These are phyloP conservation scores for Tuber aestivum DNA, from an alignment of 495 filamentous ascomycete species.

Conservation along the genomic window DNA sequence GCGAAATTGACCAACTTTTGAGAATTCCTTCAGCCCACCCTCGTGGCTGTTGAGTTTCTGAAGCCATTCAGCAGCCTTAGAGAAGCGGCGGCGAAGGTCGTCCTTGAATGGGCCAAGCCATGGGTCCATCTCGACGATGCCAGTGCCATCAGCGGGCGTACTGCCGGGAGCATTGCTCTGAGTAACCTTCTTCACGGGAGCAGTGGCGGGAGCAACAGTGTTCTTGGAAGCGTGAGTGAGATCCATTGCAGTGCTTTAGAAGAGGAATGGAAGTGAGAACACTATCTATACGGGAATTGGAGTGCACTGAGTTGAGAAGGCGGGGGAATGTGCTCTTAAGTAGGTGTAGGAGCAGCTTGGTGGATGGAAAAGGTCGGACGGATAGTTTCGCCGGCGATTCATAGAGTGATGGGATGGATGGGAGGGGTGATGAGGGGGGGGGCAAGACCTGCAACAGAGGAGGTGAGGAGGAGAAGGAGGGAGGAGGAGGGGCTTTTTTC, in stretches of 20 bases:
- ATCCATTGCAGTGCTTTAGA: constrained; percentile 27
- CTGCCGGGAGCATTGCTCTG: constrained; percentile 4
- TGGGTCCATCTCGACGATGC: constrained; percentile 80
- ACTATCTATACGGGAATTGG: constrained; percentile 21
- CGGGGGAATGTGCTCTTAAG: background rate
- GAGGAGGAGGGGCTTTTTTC: too few species aligned
- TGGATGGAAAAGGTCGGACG: background rate
- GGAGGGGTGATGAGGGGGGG: constrained; percentile 20
- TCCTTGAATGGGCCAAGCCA: constrained; percentile 83
- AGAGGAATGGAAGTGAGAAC: constrained; percentile 12
- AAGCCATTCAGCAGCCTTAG: constrained; percentile 82
- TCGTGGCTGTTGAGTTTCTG: constrained; percentile 72
- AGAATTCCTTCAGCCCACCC: constrained; percentile 88
- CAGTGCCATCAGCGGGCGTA: constrained; percentile 49
- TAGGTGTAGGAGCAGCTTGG: background rate
- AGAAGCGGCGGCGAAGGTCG: constrained; percentile 66
- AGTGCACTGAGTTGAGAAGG: background rate
- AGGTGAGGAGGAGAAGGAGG: constrained; percentile 36
- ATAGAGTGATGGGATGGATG: background rate
- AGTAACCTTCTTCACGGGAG: background rate
- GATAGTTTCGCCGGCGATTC: background rate
- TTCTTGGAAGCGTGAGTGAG: constrained; percentile 35
- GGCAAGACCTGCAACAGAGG: constrained; percentile 24
- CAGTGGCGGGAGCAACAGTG: constrained; percentile 26
- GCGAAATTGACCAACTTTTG: constrained; percentile 54